phyloP scores from a whole-genome alignment of 2,329 filamentous ascomycete species.

The Magnaporthales sp. region DNA sequence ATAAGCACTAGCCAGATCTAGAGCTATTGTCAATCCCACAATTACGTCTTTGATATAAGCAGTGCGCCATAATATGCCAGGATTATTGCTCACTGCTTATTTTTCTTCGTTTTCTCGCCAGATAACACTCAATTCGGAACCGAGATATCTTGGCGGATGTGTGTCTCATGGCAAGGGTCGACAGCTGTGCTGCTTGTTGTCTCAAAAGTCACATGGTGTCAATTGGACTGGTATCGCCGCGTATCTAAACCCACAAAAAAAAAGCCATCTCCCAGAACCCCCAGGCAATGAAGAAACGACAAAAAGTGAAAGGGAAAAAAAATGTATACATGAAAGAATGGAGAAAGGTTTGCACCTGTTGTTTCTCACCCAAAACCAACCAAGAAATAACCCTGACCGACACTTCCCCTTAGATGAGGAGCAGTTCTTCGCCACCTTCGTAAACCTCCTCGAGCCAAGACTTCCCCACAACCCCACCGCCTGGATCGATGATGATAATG shows the following conservation, averaged over 20 bases:
- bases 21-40: not conserved
- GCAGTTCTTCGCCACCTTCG: not conserved
- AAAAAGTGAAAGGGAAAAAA: too few relatives aligned
- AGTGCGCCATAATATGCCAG: too few relatives aligned
- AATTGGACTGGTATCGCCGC: too few relatives aligned
- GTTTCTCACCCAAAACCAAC: not conserved
- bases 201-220: not conserved
- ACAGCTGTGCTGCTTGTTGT: not conserved
- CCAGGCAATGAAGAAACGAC: too few relatives aligned
- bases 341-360: too few relatives aligned
- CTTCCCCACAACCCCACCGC: not conserved
- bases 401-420: not conserved
- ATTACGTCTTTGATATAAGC: not conserved
- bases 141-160: not conserved
- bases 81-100: not conserved
- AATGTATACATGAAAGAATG: too few relatives aligned
- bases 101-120: too few relatives aligned
- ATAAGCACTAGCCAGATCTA: not conserved
- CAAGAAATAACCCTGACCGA: not conserved
- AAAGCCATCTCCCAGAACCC: too few relatives aligned
- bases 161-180: not conserved
- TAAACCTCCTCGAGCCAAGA: conserved; percentile 3
- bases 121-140: not conserved
- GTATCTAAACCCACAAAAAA: too few relatives aligned
- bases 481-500: not conserved